phyloP scores from a whole-genome alignment of 2,329 filamentous ascomycete genomes.

The Paracoccidioides brasiliensis region DNA sequence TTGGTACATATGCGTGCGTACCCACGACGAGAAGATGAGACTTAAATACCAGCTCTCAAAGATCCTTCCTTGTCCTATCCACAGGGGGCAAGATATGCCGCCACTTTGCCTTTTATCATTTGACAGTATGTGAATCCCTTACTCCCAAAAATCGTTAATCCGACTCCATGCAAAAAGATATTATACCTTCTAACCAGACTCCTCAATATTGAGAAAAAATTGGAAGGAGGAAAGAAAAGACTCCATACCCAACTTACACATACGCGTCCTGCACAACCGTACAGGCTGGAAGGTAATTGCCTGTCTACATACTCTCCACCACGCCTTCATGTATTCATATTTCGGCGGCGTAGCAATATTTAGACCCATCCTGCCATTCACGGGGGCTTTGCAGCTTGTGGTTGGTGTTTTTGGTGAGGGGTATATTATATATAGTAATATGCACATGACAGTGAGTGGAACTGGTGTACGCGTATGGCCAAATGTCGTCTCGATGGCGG shows the following conservation, averaged over 20 bases:
- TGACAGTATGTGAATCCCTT: conserved; percentile 8
- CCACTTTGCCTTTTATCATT: conserved; percentile 21
- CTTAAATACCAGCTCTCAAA: conserved; percentile 19
- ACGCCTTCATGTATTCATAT: conserved; percentile 21
- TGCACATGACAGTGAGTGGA: not conserved
- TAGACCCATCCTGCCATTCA: conserved; percentile 12
- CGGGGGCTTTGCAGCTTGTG: conserved; percentile 13
- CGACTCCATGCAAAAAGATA: not conserved
- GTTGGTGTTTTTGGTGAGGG: conserved; percentile 12
- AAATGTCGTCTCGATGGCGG: not conserved
- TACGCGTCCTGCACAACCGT: conserved; percentile 14
- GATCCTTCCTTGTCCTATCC: conserved; percentile 20
- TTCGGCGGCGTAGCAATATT: conserved; percentile 17
- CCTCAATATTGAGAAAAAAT: not conserved
- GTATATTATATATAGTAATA: not conserved
- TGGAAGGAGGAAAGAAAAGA: not conserved
- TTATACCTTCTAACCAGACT: not conserved
- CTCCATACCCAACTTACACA: conserved; percentile 19
- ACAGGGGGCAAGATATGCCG: conserved; percentile 14
- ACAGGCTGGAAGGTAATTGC: conserved; percentile 19
- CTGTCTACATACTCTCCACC: conserved; percentile 18
- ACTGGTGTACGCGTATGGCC: not conserved
- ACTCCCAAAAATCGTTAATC: not conserved
- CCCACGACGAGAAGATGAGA: conserved; percentile 7
- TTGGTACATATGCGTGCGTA: not conserved